Percentiles rank a stretch among this genome's conserved stretches.
Evolutionary conservation across 2,329 filamentous ascomycete species (phyloP).

Genomic region (Calonectria hawksworthii): DNA sequence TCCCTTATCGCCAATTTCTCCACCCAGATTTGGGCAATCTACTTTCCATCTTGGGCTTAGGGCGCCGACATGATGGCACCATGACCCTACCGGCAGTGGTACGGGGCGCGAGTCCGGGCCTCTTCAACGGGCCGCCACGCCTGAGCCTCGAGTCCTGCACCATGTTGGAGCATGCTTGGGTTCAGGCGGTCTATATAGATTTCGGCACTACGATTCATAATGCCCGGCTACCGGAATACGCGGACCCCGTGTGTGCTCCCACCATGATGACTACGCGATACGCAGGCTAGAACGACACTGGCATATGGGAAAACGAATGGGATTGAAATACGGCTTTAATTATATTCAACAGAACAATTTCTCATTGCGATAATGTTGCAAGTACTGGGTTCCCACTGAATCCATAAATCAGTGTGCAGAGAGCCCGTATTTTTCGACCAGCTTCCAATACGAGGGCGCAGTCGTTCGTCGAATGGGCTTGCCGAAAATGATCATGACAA

Average conservation of each 20-base stretch:
- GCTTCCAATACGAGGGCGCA: conserved; percentile 35
- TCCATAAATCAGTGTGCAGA: conserved; percentile 17
- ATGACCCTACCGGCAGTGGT: not conserved
- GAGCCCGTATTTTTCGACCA: conserved; percentile 33
- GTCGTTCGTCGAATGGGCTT: conserved; percentile 34
- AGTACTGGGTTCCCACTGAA: not conserved
- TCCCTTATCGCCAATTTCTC: conserved; percentile 17
- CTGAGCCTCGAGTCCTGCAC: not conserved
- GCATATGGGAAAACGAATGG: not conserved
- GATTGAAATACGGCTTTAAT: not conserved
- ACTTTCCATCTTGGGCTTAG: conserved; percentile 36
- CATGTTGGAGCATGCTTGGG: not conserved
- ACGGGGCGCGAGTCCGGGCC: not conserved
- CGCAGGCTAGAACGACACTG: not conserved
- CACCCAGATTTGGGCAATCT: conserved; percentile 41
- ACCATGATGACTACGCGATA: not conserved
- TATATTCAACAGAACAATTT: not conserved
- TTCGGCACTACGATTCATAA: not conserved
- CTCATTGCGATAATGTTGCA: not conserved
- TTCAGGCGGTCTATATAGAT: not conserved
- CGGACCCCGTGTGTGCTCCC: not conserved
- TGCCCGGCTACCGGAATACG: not conserved
- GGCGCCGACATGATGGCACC: not conserved
- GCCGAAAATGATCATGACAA: conserved; percentile 33
- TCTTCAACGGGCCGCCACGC: not conserved